Base-by-base conservation (phyloP, 371 early-diverging fungal species). In the Batrachochytrium dendrobatidis region DNA sequence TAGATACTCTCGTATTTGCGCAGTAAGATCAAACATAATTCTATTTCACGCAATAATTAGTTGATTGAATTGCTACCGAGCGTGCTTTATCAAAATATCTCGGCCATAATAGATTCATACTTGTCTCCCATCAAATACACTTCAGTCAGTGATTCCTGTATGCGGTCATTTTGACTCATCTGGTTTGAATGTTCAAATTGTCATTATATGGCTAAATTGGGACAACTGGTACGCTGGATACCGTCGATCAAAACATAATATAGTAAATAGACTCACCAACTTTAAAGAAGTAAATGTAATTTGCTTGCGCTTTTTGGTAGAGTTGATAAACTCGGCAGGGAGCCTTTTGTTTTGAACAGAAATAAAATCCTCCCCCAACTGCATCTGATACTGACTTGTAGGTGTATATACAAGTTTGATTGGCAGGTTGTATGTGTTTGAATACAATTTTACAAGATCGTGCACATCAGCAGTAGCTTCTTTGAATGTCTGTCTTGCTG, bases 391-490 rank as follows among this genome's bases (percentile, higher is more conserved):
- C 0, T 90, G 89, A 35, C 69, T 69, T 2, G 70, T n/a, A 1
- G 63, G 61, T 34, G 65, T 82, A 63, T 84, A 92, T 25, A 80
- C 77, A 2, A 86, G 70, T 56, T 88, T 86, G 46, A 94, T 74
- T 1, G 71, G 65, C 6, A 87, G 43, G 26, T 79, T 68, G 33
- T 69, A 84, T 54, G 66, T 74, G 25, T 80, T 86, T 80, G 43
- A 35, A 34, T 30, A 49, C 34, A 6, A 17, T 6, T 17, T 71
- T 4, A 82, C 81, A 7, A 89, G 66, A 7, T 87, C 86, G 52
- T 89, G 85, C 1, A 90, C 86, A 56, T 94, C 94, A 43, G 89
- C 80, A 20, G 86, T 84, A 1, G 84, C 79, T 68, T 94, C 94
- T 62, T 85, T 83, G 68, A 90, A 94, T 0, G 90, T 86, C 67